These are phyloP conservation scores for Inga oerstediana DNA, from an alignment of 306 rosid species.

Conservation along the genomic window DNA sequence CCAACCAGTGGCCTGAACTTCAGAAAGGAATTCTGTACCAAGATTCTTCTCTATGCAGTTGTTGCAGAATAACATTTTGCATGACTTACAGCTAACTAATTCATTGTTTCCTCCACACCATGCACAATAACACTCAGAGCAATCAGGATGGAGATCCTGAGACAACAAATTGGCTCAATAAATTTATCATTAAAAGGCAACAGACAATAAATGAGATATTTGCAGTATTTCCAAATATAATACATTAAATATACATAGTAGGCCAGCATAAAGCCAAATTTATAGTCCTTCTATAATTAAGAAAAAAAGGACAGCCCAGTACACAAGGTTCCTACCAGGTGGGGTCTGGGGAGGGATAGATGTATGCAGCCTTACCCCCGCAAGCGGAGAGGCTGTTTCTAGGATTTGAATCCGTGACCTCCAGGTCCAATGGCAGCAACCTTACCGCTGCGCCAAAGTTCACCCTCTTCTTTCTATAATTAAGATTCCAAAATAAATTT, in stretches of 20 bases:
- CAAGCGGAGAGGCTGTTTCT: too few species aligned
- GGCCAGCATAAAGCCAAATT: not conserved
- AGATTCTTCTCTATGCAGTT: slow-evolving; percentile 71
- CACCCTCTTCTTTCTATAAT: not conserved
- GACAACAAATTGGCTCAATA: slow-evolving; percentile 37
- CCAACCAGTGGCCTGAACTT: slow-evolving; percentile 61
- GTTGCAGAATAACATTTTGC: slow-evolving; percentile 66
- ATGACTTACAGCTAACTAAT: slow-evolving; percentile 65
- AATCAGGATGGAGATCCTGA: slow-evolving; percentile 71
- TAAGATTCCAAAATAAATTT: not conserved
- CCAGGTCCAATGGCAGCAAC: too few species aligned
- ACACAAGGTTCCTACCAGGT: too few species aligned
- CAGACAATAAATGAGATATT: not conserved
- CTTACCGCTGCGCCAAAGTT: too few species aligned
- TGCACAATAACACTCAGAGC: slow-evolving; percentile 63
- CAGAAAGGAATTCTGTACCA: slow-evolving; percentile 59
- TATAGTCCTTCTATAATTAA: not conserved
- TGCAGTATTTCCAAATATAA: not conserved
- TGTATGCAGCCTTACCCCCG: too few species aligned
- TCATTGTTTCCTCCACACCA: slow-evolving; percentile 76
- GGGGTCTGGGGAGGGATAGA: too few species aligned
- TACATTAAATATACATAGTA: not conserved
- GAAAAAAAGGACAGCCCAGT: too few species aligned
- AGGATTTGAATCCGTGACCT: too few species aligned
- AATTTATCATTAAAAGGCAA: slow-evolving; percentile 25